phyloP scores from a whole-genome alignment of 768 basidiomycete genomes.

The Suillus subalutaceus region DNA sequence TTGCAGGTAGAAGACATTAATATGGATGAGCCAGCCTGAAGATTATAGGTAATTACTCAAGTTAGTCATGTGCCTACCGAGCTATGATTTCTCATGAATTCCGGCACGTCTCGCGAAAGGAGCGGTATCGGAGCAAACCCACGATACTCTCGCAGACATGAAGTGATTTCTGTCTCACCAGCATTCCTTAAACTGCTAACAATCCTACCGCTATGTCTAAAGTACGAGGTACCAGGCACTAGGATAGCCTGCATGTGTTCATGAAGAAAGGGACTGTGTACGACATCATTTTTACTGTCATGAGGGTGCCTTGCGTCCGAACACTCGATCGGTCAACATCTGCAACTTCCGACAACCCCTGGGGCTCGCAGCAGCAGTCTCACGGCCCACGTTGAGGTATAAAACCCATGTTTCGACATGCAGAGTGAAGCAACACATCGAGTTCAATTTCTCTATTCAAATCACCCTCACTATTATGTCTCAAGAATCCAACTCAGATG shows the following conservation, averaged over 20 bases:
- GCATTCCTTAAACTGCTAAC: background rate
- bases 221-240: background rate
- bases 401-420: background rate
- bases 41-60: background rate
- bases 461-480: background rate
- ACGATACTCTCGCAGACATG: background rate
- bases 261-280: background rate
- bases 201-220: background rate
- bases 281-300: background rate
- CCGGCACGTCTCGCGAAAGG: background rate
- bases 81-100: background rate
- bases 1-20: background rate
- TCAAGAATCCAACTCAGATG: background rate
- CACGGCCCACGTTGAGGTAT: constrained; percentile 1
- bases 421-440: background rate
- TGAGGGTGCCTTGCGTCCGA: background rate
- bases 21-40: background rate
- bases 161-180: background rate
- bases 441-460: background rate
- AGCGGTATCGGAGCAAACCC: background rate
- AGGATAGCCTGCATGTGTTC: background rate
- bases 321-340: background rate
- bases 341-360: background rate
- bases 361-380: background rate
- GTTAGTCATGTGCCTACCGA: background rate